Base-by-base conservation (phyloP, 73 alveolate genomes). In the Blepharisma japonicum region DNA sequence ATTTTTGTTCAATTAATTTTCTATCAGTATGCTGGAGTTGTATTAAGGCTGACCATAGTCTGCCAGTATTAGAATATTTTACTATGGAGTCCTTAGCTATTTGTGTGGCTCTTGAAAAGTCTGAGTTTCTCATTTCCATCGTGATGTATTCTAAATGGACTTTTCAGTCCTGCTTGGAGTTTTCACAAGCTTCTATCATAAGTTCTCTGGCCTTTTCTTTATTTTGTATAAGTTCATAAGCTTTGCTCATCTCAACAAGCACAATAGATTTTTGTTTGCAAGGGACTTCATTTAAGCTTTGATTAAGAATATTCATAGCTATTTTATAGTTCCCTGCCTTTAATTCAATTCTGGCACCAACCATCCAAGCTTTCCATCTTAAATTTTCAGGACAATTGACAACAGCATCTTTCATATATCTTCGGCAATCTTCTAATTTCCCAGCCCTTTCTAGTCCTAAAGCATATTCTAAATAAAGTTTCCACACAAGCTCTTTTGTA, bases 31-130 rank as follows among this genome's bases (percentile, higher is more conserved):
- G 92, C 68, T 84, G 49, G 7, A 88, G 72, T 47, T 88, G 78
- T 23, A 88, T 88, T 9, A 88, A 68, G 18, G 86, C 82, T 21
- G 92, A 92, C 95, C 95, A 88, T 20, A 88, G 78, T 56, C 95
- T 84, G 6, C 95, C 95, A 45, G 89, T 86, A 4, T 83, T 79
- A 55, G 77, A 70, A 77, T 88, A 90, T n/a, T 55, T 78, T 48
- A 74, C 27, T 6, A 88, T 79, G 21, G 95, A 83, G 14, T 45
- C 72, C 38, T 85, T 72, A 21, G 82, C 91, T 42, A 88, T 27
- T 32, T 67, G 68, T 45, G 66, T 76, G 6, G 92, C 95, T 21
- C 80, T 71, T 42, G 66, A 45, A 27, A 85, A 83, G 39, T 85
- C 45, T 45, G 87, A 86, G 50, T 77, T 77, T 50, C 95, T 79